Percentiles rank a stretch among this genome's conserved stretches.
These are phyloP conservation scores for Epichloe aotearoae DNA, from an alignment of 2,329 filamentous ascomycete species.

Conservation along the genomic window DNA sequence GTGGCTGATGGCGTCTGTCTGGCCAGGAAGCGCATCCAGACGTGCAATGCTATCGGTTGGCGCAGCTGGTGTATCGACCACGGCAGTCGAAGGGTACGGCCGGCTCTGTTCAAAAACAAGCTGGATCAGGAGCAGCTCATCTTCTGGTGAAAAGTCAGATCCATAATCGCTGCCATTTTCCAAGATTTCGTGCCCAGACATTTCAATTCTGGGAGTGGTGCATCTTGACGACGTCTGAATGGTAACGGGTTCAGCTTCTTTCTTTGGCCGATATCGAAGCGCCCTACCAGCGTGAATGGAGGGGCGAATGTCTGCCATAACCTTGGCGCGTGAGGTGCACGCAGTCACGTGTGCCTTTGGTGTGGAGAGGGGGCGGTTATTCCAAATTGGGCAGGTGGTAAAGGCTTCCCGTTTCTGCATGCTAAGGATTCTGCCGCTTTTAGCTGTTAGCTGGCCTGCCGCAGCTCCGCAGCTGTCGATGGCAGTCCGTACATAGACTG, in stretches of 20 bases:
- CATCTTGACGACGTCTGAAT: neutral
- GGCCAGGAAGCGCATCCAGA: constrained; percentile 1
- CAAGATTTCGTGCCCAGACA: constrained; percentile 1
- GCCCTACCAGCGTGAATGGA: neutral
- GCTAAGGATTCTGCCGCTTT: neutral
- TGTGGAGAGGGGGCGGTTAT: neutral
- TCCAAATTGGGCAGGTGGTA: no score
- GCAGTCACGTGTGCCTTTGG: neutral
- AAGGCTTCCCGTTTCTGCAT: no score
- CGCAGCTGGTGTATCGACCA: neutral
- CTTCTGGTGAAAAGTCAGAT: constrained; percentile 33
- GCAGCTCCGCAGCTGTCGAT: no score
- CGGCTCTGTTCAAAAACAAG: constrained; percentile 14
- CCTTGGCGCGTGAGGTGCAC: neutral
- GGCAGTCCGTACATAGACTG: no score
- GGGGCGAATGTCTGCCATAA: neutral
- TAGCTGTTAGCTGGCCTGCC: no score
- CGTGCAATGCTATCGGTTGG: neutral
- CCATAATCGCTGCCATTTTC: constrained; percentile 28
- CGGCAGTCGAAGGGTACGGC: neutral
- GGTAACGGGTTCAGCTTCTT: neutral
- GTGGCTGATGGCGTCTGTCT: neutral
- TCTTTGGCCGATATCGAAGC: neutral
- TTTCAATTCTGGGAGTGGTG: neutral
- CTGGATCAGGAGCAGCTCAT: constrained; percentile 28